Evolutionary conservation across 1,139 yeast genomes (phyloP).

Genomic region (Pichia sp.): DNA sequence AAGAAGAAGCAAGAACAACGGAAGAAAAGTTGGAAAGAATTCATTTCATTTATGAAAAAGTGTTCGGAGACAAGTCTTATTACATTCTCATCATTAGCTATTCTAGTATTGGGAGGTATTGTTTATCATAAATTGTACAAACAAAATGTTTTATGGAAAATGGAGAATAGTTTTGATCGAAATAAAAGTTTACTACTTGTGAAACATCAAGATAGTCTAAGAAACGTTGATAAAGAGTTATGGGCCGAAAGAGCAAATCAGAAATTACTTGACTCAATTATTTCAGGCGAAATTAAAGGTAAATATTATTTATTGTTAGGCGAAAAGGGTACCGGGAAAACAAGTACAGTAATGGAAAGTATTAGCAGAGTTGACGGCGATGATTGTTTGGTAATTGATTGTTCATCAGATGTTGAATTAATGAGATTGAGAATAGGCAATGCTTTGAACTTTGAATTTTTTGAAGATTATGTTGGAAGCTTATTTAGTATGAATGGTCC

Average conservation of each 20-base stretch:
- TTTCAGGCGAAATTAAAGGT: conserved; percentile 57
- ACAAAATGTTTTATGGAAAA: conserved; percentile 54
- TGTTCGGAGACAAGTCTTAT: conserved; percentile 69
- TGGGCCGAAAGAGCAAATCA: conserved; percentile 76
- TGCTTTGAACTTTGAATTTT: conserved; percentile 66
- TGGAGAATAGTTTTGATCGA: conserved; percentile 57
- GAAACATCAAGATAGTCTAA: conserved; percentile 38
- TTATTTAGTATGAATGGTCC: conserved; percentile 81
- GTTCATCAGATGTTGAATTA: conserved; percentile 82
- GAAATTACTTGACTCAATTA: conserved; percentile 53
- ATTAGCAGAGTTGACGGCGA: conserved; percentile 58
- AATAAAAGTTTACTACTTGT: conserved; percentile 38
- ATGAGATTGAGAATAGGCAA: conserved; percentile 70
- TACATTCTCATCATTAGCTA: conserved; percentile 65
- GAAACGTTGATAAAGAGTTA: conserved; percentile 37
- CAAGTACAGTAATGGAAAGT: conserved; percentile 64
- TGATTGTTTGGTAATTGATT: conserved; percentile 69
- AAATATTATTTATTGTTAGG: conserved; percentile 70
- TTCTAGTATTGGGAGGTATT: conserved; percentile 67
- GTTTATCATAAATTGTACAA: conserved; percentile 61
- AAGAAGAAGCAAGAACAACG: conserved; percentile 5
- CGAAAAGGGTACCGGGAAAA: conserved; percentile 84
- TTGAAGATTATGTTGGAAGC: conserved; percentile 79
- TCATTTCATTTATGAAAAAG: conserved; percentile 37
- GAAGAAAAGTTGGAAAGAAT: conserved; percentile 22